Conservation (phyloP, 2,329 filamentous ascomycete species). For the Ophiocordyceps camponoti-saundersi region DNA sequence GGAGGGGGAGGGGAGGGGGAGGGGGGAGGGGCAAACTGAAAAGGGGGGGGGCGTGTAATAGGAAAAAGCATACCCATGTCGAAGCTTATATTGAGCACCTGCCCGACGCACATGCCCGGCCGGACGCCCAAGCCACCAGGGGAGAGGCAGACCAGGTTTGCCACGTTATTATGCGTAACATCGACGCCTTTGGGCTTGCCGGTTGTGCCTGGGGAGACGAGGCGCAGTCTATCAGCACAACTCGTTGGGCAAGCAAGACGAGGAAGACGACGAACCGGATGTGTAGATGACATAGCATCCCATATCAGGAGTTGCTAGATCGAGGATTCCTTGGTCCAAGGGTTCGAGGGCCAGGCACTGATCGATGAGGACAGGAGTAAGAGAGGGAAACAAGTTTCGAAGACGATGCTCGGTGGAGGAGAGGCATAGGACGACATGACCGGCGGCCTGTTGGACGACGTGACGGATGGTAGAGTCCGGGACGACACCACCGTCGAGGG, state of each 20-base stretch:
- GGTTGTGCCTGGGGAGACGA: constrained; percentile 31
- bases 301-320: constrained; percentile 16
- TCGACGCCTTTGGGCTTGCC: constrained; percentile 42
- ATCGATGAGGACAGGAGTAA: constrained; percentile 13
- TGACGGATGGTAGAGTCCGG: constrained; percentile 28
- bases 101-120: constrained; percentile 32
- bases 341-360: constrained; percentile 3
- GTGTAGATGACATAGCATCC: constrained; percentile 36
- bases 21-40: neutral
- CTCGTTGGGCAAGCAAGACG: neutral
- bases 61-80: constrained; percentile 37
- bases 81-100: constrained; percentile 40
- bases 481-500: constrained; percentile 37
- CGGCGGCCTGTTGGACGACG: constrained; percentile 28
- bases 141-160: constrained; percentile 31
- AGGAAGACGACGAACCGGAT: constrained; percentile 20
- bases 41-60: neutral
- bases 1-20: too few relatives aligned
- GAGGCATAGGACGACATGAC: constrained; percentile 29
- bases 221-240: neutral
- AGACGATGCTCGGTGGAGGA: constrained; percentile 17
- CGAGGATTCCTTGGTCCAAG: constrained; percentile 6
- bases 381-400: constrained; percentile 8
- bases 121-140: constrained; percentile 33
- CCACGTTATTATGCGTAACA: constrained; percentile 35